Evolutionary conservation across 2,329 filamentous ascomycete genomes (phyloP).

Genomic region (Mycosphaerella arachidis): DNA sequence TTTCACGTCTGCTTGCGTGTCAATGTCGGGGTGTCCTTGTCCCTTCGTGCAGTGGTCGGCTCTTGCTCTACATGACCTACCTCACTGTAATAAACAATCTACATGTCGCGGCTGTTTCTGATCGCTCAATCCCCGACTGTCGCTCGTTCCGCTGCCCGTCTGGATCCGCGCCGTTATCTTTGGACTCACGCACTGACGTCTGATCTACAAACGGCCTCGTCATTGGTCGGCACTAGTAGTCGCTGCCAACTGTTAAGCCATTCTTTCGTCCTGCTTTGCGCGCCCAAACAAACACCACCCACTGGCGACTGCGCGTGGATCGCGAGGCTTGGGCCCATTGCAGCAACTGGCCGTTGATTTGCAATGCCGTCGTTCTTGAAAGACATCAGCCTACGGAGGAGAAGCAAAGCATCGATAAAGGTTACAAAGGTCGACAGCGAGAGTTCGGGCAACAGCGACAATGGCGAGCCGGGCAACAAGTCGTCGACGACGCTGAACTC

Average conservation of each 20-base stretch:
- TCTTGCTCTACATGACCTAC: neutral
- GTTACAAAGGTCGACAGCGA: slow-evolving; percentile 26
- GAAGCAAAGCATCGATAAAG: slow-evolving; percentile 17
- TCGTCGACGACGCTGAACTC: slow-evolving; percentile 60
- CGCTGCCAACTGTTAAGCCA: neutral
- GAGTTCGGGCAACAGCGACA: slow-evolving; percentile 35
- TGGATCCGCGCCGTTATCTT: neutral
- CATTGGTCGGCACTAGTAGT: neutral
- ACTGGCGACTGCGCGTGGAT: neutral
- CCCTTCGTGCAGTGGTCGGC: too few species aligned
- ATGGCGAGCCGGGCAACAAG: slow-evolving; percentile 41
- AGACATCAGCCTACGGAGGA: slow-evolving; percentile 19
- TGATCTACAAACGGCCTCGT: neutral
- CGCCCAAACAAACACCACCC: neutral
- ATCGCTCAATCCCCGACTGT: neutral
- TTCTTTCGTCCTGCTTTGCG: neutral
- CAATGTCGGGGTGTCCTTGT: neutral
- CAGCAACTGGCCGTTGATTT: neutral
- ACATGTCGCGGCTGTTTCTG: neutral
- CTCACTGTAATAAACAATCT: neutral
- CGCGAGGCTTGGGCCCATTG: neutral
- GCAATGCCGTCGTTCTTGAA: slow-evolving; percentile 25
- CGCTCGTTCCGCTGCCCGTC: neutral
- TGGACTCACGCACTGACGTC: neutral
- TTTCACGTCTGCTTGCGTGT: neutral